phyloP scores from a whole-genome alignment of 305 asterid genomes.

The Solanum hybrid region DNA sequence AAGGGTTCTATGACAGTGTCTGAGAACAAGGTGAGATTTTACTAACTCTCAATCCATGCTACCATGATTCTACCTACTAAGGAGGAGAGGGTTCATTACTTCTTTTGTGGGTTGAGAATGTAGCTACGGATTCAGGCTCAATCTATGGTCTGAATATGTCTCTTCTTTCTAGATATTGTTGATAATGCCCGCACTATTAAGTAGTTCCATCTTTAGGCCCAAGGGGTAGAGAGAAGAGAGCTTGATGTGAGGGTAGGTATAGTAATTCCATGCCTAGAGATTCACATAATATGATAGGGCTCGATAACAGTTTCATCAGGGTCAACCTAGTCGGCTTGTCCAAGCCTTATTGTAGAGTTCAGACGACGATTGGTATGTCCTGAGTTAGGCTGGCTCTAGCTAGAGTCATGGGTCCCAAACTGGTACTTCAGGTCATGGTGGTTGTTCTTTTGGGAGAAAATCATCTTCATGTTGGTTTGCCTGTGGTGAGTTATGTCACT shows the following conservation, averaged over 20 bases:
- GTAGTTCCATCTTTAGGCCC: neutral
- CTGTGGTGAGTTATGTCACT: neutral
- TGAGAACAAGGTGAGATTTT: neutral
- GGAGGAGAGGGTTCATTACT: neutral
- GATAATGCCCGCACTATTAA: neutral
- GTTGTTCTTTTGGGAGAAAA: neutral
- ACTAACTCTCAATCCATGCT: neutral
- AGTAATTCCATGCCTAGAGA: neutral
- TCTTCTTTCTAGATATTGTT: neutral
- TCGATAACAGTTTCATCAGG: neutral
- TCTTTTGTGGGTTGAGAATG: neutral
- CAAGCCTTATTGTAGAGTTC: neutral
- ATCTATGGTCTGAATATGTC: neutral
- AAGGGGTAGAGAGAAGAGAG: neutral
- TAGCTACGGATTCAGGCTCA: neutral
- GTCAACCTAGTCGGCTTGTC: neutral
- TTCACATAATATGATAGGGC: neutral
- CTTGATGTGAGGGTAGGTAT: neutral
- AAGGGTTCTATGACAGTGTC: neutral
- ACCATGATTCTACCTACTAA: neutral
- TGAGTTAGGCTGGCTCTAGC: neutral
- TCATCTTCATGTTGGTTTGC: no score
- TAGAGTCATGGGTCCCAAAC: neutral
- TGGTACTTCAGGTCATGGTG: neutral
- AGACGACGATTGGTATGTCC: neutral